Evolutionary conservation across 2,329 filamentous ascomycete genomes (phyloP), one percentile per base, ranked within the genome.

Genomic region (Calycina herbarum): DNA sequence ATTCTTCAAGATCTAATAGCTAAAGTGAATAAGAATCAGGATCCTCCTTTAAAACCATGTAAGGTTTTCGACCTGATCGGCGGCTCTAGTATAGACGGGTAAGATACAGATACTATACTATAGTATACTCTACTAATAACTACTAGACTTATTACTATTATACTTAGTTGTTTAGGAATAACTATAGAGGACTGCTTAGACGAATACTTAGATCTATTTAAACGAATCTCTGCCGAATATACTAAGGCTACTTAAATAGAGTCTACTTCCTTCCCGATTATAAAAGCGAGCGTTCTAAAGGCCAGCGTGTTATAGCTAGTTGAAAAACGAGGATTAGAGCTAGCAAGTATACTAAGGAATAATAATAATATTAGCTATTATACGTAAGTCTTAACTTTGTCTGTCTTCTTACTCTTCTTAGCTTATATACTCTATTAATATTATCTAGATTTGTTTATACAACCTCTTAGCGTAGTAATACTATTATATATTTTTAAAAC

Each of bases 161-260:
- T 83, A 76, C 76, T 83, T 5, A 80, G 80, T 2, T 77, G 79
- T 2, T 71, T 83, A 1, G 71, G 77, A 35, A 80, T 83, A 79
- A 77, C 77, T 20, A 76, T 81, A 5, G 67, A 74, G 33, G 78
- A 82, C 31, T 81, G 80, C 33, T 76, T 82, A n/a, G 64, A 72
- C 3, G 76, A 74, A 5, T 83, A 82, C 58, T 59, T 40, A 8
- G 58, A 66, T 35, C 64, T 73, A 45, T 59, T 45, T 59, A 31
- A 59, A 35, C 58, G 58, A 31, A 5, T 59, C 33, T 40, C 33
- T 59, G 33, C 33, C 13, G 58, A 40, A 59, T 15, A 59, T 33
- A 33, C 33, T 59, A n/a, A n/a, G 58, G n/a, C 58, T 20, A 45
- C 58, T 45, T 8, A 59, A 20, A 33, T 57, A 35, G 58, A 59